A percentile compares a stretch with the other conserved stretches of the same genome.
phyloP scores from a whole-genome alignment of 169 alveolate genomes.

The Plasmodium knowlesi region DNA sequence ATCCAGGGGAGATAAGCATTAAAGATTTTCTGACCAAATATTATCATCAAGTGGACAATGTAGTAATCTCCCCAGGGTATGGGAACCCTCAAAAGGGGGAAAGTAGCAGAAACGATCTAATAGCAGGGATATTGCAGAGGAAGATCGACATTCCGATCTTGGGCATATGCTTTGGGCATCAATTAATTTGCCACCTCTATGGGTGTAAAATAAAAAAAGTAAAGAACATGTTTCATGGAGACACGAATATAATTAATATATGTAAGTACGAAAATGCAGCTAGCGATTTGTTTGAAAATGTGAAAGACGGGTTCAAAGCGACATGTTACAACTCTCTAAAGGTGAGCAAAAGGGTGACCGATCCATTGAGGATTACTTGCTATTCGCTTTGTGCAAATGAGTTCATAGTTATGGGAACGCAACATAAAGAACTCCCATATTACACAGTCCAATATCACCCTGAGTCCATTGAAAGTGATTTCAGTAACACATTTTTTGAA shows the following conservation, averaged over 20 bases:
- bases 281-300: conserved; percentile 34
- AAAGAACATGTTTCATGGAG: conserved; percentile 55
- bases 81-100: conserved; percentile 22
- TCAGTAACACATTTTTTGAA: conserved; percentile 44
- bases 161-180: conserved; percentile 64
- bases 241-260: conserved; percentile 43
- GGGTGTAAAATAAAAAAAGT: conserved; percentile 49
- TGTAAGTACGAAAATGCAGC: neutral
- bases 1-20: conserved; percentile 18
- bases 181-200: conserved; percentile 43
- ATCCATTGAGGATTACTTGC: conserved; percentile 19
- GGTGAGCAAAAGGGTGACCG: neutral
- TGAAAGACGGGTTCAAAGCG: conserved; percentile 20
- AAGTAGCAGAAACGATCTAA: neutral
- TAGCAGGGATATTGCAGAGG: conserved; percentile 7
- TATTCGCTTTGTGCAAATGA: conserved; percentile 34
- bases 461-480: conserved; percentile 78
- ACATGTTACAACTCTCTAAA: conserved; percentile 50
- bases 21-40: conserved; percentile 16
- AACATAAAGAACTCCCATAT: conserved; percentile 74
- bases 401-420: conserved; percentile 77
- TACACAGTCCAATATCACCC: conserved; percentile 83
- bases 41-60: conserved; percentile 29
- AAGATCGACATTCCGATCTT: conserved; percentile 19
- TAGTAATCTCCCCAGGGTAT: conserved; percentile 53